Evolutionary conservation across 352 stramenopile species (phyloP).

Genomic region (Phytophthora hybrid): DNA sequence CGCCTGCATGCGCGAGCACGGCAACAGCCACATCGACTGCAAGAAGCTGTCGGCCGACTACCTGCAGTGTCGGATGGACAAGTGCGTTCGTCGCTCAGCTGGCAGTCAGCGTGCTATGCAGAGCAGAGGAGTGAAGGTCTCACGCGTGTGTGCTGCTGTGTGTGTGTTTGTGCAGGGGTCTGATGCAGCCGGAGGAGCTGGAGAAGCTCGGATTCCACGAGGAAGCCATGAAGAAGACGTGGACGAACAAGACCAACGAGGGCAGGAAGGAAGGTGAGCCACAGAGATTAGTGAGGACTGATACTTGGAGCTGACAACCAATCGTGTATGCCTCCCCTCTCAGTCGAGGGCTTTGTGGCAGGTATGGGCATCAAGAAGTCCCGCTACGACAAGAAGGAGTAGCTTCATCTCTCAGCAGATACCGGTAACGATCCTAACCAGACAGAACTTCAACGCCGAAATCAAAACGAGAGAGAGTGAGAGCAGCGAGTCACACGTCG

Average conservation of each 20-base stretch:
- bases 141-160: not conserved
- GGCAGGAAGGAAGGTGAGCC: constrained; percentile 71
- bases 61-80: constrained; percentile 91
- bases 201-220: constrained; percentile 86
- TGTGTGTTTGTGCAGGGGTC: constrained; percentile 47
- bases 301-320: not conserved
- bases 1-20: constrained; percentile 82
- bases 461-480: not conserved
- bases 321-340: not conserved
- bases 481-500: not conserved
- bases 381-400: constrained; percentile 65
- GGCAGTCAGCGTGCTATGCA: too few relatives aligned
- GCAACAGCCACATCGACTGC: constrained; percentile 90
- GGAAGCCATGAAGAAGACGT: constrained; percentile 78
- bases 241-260: constrained; percentile 58
- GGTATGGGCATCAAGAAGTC: constrained; percentile 78
- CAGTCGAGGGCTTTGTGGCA: constrained; percentile 80
- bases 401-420: not conserved
- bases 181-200: constrained; percentile 89
- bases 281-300: not conserved
- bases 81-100: constrained; percentile 48
- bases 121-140: constrained; percentile 14
- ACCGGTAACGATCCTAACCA: too few relatives aligned
- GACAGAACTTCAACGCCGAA: too few relatives aligned
- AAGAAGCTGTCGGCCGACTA: constrained; percentile 90